A percentile compares a stretch with the other conserved stretches of the same genome.
Evolutionary conservation across 73 alveolate genomes (phyloP).

Genomic region (Urostyla sp.): DNA sequence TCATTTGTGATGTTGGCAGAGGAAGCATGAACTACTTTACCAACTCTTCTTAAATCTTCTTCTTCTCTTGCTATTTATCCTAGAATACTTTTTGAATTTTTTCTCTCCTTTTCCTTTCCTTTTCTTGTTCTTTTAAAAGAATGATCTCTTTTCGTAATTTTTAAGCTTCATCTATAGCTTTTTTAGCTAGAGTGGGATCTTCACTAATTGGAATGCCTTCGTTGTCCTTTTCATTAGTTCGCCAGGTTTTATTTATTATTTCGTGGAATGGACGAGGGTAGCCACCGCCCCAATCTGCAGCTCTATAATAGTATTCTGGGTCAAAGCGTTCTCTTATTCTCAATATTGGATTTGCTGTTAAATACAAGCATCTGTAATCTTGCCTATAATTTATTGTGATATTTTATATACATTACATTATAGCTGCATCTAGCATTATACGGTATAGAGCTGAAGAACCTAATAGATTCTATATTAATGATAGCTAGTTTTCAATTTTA

Average conservation of each 20-base stretch:
- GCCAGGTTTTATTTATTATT: conserved; percentile 33
- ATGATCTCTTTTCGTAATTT: conserved; percentile 8
- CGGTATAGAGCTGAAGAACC: conserved; percentile 57
- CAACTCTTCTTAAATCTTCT: conserved; percentile 25
- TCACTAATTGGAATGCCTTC: conserved; percentile 38
- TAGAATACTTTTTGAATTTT: conserved; percentile 24
- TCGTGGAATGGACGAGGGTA: conserved; percentile 65
- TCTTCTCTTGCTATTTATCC: conserved; percentile 1
- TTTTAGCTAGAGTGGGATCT: conserved; percentile 37
- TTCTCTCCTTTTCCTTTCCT: conserved; percentile 28
- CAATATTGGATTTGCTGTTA: conserved; percentile 56
- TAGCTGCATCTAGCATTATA: conserved; percentile 62
- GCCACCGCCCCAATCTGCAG: conserved; percentile 68
- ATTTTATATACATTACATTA: too few species aligned
- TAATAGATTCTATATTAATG: conserved; percentile 8
- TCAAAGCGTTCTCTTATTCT: conserved; percentile 38
- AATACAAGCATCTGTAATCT: conserved; percentile 23
- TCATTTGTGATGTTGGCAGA: conserved; percentile 6
- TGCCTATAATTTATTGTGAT: too few species aligned
- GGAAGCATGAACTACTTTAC: conserved; percentile 29
- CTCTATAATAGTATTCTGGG: conserved; percentile 43
- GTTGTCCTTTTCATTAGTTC: conserved; percentile 42
- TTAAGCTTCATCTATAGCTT: conserved; percentile 47
- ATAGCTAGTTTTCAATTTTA: conserved; percentile 26
- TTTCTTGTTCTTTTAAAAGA: not conserved